A percentile compares a stretch with the other conserved stretches of the same genome.
These are phyloP conservation scores for Pouteria glomerata DNA, from an alignment of 148 eudicot genomes.

Conservation along the genomic window DNA sequence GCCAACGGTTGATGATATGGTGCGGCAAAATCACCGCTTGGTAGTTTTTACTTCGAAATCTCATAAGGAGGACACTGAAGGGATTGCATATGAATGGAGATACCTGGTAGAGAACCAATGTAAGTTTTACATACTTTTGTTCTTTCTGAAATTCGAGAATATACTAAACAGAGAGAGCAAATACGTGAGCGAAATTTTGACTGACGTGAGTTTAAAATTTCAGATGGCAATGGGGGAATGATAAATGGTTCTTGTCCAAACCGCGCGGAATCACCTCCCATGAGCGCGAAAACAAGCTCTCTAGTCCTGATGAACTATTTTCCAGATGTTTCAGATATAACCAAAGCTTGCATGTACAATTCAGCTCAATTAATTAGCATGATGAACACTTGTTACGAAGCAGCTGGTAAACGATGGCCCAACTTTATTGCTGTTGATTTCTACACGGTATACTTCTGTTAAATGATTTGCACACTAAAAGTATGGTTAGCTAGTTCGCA, in stretches of 20 bases:
- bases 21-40: slow-evolving; percentile 62
- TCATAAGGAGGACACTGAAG: slow-evolving; percentile 74
- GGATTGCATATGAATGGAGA: slow-evolving; percentile 92
- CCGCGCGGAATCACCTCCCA: slow-evolving; percentile 67
- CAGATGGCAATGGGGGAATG: slow-evolving; percentile 87
- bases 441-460: slow-evolving; percentile 54
- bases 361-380: slow-evolving; percentile 58
- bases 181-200: too few species aligned
- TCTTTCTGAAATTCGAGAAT: background rate
- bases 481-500: background rate
- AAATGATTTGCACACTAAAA: background rate
- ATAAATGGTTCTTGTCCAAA: slow-evolving; percentile 61
- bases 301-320: slow-evolving; percentile 72
- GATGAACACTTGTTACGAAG: slow-evolving; percentile 59
- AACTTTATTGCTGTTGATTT: slow-evolving; percentile 86
- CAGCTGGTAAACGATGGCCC: slow-evolving; percentile 85
- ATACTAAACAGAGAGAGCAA: background rate
- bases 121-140: slow-evolving; percentile 35
- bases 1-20: slow-evolving; percentile 90
- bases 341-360: slow-evolving; percentile 70
- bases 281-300: slow-evolving; percentile 58
- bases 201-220: slow-evolving; percentile 10
- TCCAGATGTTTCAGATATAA: slow-evolving; percentile 42
- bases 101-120: slow-evolving; percentile 92
- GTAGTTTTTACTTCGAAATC: slow-evolving; percentile 89